These are phyloP conservation scores for Stylonectria norvegica DNA, from an alignment of 2,329 filamentous ascomycete genomes.

Conservation along the genomic window DNA sequence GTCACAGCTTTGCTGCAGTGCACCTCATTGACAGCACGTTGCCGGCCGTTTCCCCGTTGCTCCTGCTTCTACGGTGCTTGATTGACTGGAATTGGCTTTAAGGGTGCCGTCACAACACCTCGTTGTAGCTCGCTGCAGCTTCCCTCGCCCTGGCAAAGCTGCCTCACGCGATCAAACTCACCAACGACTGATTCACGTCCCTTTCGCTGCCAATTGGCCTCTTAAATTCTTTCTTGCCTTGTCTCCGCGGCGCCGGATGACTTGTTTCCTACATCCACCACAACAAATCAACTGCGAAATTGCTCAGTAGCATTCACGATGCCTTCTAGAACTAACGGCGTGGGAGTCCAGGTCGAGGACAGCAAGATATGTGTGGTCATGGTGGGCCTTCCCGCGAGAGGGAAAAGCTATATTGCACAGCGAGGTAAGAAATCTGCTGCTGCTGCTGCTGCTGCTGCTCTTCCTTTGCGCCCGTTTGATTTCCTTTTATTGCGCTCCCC, in stretches of 20 bases:
- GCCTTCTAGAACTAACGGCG: slow-evolving; percentile 57
- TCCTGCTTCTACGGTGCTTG: background rate
- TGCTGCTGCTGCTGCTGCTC: no score
- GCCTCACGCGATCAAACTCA: background rate
- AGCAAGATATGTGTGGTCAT: slow-evolving; percentile 97
- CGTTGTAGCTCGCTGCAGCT: background rate
- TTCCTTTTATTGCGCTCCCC: background rate
- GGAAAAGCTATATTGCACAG: slow-evolving; percentile 96
- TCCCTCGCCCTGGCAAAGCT: slow-evolving; percentile 3
- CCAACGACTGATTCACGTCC: slow-evolving; percentile 2
- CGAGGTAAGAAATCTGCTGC: slow-evolving; percentile 63
- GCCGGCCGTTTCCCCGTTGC: background rate
- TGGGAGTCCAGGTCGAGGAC: slow-evolving; percentile 86
- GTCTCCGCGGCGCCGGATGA: slow-evolving; percentile 27
- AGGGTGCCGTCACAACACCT: background rate
- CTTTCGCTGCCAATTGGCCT: slow-evolving; percentile 12
- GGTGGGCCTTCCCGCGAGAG: slow-evolving; percentile 92
- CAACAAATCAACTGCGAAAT: slow-evolving; percentile 10
- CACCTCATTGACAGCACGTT: background rate
- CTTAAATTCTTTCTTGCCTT: slow-evolving; percentile 10
- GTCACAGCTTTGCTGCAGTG: slow-evolving; percentile 1
- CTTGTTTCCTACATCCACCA: slow-evolving; percentile 10
- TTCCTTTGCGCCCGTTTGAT: slow-evolving; percentile 6
- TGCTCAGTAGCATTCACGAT: slow-evolving; percentile 32
- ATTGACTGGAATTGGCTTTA: background rate